Conservation (phyloP, 2,329 filamentous ascomycete genomes). For the Ophiocordyceps camponoti-leonardi region DNA sequence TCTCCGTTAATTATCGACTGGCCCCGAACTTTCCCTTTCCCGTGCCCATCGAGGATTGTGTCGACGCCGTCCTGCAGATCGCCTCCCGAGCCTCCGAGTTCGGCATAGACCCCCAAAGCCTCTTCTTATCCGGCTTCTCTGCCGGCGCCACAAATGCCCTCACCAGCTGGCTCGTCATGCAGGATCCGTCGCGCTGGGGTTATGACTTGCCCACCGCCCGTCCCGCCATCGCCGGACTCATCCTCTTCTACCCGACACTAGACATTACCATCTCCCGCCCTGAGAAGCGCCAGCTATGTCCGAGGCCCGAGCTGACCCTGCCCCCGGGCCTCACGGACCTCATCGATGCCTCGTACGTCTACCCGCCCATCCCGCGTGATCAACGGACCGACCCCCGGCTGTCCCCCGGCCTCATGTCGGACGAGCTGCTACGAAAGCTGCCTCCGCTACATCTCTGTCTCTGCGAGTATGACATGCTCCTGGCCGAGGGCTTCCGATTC, state of each 20-base stretch:
- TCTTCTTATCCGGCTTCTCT: conserved; percentile 47
- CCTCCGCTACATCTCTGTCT: conserved; percentile 39
- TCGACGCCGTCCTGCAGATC: conserved; percentile 46
- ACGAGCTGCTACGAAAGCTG: conserved; percentile 33
- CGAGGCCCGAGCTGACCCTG: conserved; percentile 38
- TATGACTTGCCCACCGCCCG: conserved; percentile 20
- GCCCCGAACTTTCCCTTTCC: conserved; percentile 49
- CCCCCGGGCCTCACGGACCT: conserved; percentile 40
- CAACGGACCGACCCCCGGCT: conserved; percentile 35
- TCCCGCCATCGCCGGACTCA: conserved; percentile 31
- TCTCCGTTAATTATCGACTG: conserved; percentile 51
- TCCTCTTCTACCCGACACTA: conserved; percentile 44
- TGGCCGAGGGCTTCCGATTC: conserved; percentile 42
- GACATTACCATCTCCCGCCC: conserved; percentile 42
- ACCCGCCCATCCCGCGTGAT: conserved; percentile 27
- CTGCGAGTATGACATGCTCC: conserved; percentile 50
- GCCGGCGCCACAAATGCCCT: conserved; percentile 41
- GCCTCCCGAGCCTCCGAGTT: conserved; percentile 37
- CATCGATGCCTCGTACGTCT: conserved; percentile 45
- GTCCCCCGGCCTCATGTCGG: conserved; percentile 38
- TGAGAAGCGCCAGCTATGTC: conserved; percentile 35
- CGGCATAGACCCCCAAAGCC: conserved; percentile 34
- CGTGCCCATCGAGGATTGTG: conserved; percentile 46
- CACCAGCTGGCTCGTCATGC: conserved; percentile 26
- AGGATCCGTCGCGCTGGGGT: conserved; percentile 22